Evolutionary conservation across 75 land plant genomes (phyloP).

Genomic region (Pinus tabuliformis): DNA sequence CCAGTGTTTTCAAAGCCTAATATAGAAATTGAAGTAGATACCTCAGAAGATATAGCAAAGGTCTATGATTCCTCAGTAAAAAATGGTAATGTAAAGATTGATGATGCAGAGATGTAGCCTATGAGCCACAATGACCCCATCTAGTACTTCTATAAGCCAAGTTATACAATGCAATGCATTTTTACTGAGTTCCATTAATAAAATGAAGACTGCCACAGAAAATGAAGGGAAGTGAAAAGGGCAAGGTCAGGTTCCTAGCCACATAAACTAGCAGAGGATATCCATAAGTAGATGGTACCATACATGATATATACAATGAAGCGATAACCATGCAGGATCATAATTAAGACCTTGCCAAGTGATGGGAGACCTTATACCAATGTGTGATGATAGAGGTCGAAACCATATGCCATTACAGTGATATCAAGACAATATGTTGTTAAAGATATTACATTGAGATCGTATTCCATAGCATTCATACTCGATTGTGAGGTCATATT

Average conservation of each 20-base stretch:
- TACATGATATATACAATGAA: no score
- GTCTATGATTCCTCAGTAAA: background rate
- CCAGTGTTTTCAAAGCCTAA: background rate
- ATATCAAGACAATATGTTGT: no score
- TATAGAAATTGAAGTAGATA: background rate
- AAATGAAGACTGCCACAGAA: conserved; percentile 32
- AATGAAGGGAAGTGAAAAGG: conserved; percentile 8
- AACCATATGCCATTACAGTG: no score
- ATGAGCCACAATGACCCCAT: conserved; percentile 2
- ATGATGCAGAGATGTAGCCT: conserved; percentile 3
- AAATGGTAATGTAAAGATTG: background rate
- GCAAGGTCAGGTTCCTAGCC: background rate
- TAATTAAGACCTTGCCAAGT: no score
- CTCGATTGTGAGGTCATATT: no score
- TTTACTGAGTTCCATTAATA: conserved; percentile 45
- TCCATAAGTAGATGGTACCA: no score
- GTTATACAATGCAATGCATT: conserved; percentile 30
- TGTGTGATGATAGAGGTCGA: no score
- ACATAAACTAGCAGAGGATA: conserved; percentile 1
- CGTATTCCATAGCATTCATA: no score
- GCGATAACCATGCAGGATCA: no score
- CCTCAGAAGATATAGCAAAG: background rate
- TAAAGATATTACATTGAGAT: no score
- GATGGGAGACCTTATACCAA: no score
- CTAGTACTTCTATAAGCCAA: conserved; percentile 8